Percentiles rank a stretch among this genome's conserved stretches.
Conservation (phyloP, 306 rosid genomes). For the Purshia tridentata region DNA sequence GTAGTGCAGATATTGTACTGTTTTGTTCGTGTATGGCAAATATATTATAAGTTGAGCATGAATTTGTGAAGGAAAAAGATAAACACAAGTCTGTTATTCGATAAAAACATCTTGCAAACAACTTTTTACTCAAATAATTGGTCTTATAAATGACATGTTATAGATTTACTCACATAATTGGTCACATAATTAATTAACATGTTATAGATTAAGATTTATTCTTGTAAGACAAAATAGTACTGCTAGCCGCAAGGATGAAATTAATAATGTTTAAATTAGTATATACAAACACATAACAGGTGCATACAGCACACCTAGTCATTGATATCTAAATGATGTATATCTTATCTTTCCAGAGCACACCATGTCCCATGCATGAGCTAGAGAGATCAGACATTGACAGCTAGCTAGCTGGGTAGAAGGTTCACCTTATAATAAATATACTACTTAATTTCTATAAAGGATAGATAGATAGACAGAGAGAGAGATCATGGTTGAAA, state of each 20-base stretch:
- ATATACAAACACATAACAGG: background rate
- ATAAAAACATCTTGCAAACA: no score
- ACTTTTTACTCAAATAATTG: no score
- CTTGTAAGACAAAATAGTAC: no score
- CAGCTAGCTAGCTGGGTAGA: background rate
- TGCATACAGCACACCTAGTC: background rate
- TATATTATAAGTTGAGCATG: no score
- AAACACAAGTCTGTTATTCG: no score
- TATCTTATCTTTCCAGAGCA: background rate
- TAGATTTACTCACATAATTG: no score
- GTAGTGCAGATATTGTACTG: background rate
- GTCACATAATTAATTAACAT: no score
- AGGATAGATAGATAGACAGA: background rate
- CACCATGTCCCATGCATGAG: background rate
- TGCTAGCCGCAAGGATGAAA: background rate
- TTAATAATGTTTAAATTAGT: background rate
- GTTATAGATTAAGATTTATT: no score
- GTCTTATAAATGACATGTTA: no score
- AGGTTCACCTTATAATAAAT: conserved; percentile 4
- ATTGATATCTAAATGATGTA: background rate
- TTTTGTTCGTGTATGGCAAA: no score
- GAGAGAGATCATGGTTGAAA: conserved; percentile 53
- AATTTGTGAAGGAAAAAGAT: no score
- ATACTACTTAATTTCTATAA: background rate
- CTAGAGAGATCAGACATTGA: background rate